These are phyloP conservation scores for Torulaspora maleeae DNA, from an alignment of 805 yeast species.

Conservation along the genomic window DNA sequence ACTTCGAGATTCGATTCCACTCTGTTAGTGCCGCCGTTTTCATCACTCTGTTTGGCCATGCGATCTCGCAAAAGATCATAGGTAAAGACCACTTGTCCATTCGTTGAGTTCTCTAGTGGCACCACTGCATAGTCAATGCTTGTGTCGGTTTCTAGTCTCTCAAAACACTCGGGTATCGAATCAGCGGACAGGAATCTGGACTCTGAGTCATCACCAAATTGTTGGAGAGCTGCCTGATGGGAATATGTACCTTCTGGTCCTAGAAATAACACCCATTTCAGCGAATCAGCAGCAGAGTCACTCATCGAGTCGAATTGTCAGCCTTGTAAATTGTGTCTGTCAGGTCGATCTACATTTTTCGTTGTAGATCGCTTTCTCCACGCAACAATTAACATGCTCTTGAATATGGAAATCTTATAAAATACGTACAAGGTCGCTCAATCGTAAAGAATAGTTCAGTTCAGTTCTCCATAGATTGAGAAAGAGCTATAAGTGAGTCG, in stretches of 20 bases:
- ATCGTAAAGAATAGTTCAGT: neutral
- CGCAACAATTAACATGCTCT: neutral
- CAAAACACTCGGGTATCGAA: slow-evolving; percentile 61
- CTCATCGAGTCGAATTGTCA: too few relatives aligned
- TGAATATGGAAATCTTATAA: slow-evolving; percentile 6
- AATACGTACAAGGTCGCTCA: slow-evolving; percentile 1
- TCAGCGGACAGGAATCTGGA: slow-evolving; percentile 28
- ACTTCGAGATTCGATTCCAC: slow-evolving; percentile 45
- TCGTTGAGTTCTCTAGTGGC: slow-evolving; percentile 91
- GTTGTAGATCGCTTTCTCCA: neutral
- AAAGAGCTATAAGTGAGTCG: slow-evolving; percentile 62
- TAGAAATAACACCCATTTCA: slow-evolving; percentile 43
- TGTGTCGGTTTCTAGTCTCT: slow-evolving; percentile 40
- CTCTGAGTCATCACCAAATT: slow-evolving; percentile 40
- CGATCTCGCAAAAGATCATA: slow-evolving; percentile 75
- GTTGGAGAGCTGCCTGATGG: slow-evolving; percentile 70
- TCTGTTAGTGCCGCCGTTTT: slow-evolving; percentile 10
- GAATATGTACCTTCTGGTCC: slow-evolving; percentile 95
- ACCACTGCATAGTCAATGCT: slow-evolving; percentile 67
- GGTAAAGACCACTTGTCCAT: slow-evolving; percentile 86
- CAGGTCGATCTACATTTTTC: neutral
- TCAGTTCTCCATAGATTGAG: slow-evolving; percentile 60
- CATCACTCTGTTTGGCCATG: slow-evolving; percentile 27
- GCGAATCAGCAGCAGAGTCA: neutral
- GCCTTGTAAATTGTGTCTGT: too few relatives aligned